Evolutionary conservation across 495 filamentous ascomycete genomes (phyloP), one percentile per base, ranked within the genome.

Genomic region (Aspergillus bertholletiae): DNA sequence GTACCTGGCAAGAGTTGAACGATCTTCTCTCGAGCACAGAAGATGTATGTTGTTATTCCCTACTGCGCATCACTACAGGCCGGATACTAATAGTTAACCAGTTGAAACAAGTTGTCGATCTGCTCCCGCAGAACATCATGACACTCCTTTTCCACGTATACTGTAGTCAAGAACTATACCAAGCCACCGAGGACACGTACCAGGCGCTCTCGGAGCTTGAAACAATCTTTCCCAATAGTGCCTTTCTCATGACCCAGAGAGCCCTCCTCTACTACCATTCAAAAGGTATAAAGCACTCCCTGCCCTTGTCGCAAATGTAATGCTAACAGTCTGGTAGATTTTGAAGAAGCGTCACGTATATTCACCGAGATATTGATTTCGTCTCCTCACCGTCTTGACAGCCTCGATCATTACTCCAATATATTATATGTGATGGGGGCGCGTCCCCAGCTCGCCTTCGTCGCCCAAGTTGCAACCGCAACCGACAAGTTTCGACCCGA

Each of bases 401-500:
- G 85, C 15, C 78, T 97, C 5, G 95, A 97, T 60, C 87, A 95
- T 62, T 99, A 96, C 69, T 96, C 90, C 11, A 97, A 99, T 62
- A 94, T 97, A 47, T 81, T 99, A 28, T 97, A 95, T 63, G 94
- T 99, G 24, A 88, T 97, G 81, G 84, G 85, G 53, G 74, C 83
- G 32, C 82, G 92, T 11, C 90, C 95, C 0, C 93, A 95, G 62
- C 78, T 99, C 20, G 92, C 92, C 1, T 96, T 94, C 60, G 73
- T 99, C 18, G 95, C 94, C 6, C 91, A 96, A 58, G 74, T 96
- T 13, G 94, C 93, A 49, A 90, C 88, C 7, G 82, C 83, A 23
- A 92, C 91, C 12, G 95, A 99, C 69, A 94, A 92, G 65, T 97
- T 99, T 73, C 87, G 95, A 0, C 94, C 95, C 0, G 95, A 99